A percentile compares a stretch with the other conserved stretches of the same genome.
These are phyloP conservation scores for Magnolia sinica DNA, from an alignment of 164 flowering plant genomes.

Conservation along the genomic window DNA sequence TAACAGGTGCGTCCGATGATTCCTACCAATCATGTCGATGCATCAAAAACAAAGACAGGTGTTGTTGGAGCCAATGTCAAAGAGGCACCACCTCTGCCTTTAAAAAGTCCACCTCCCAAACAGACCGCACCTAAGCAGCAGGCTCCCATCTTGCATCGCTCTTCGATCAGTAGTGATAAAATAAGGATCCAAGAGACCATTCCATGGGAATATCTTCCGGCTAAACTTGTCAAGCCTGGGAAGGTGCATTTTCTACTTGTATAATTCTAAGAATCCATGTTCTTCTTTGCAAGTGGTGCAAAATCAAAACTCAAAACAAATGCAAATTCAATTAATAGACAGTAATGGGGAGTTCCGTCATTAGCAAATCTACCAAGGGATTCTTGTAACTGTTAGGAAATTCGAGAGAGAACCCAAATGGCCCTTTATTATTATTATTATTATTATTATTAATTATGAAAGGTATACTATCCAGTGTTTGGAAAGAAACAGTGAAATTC, in stretches of 20 bases:
- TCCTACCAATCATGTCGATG: slow-evolving; percentile 23
- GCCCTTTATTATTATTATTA: not conserved
- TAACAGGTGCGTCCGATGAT: slow-evolving; percentile 45
- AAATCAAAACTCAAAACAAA: not conserved
- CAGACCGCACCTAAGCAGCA: slow-evolving; percentile 37
- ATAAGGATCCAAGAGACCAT: slow-evolving; percentile 33
- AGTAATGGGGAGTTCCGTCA: not conserved
- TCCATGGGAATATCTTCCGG: slow-evolving; percentile 64
- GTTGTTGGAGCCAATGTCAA: slow-evolving; percentile 22
- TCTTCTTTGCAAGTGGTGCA: not conserved
- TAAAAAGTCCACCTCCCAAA: slow-evolving; percentile 25
- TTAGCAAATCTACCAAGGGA: not conserved
- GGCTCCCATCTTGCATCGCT: slow-evolving; percentile 26
- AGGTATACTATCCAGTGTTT: no score
- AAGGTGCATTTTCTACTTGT: slow-evolving; percentile 42
- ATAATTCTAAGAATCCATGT: not conserved
- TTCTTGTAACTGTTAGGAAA: not conserved
- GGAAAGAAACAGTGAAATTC: no score
- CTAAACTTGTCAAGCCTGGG: slow-evolving; percentile 57
- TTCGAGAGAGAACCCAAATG: not conserved
- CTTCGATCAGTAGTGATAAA: slow-evolving; percentile 27
- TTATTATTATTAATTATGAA: no score
- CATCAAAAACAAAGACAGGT: slow-evolving; percentile 30
- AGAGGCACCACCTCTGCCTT: slow-evolving; percentile 18
- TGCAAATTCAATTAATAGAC: not conserved